A percentile compares a stretch with the other conserved stretches of the same genome.
Evolutionary conservation across 2,329 filamentous ascomycete species (phyloP).

Genomic region (Trichoderma aggressivum): DNA sequence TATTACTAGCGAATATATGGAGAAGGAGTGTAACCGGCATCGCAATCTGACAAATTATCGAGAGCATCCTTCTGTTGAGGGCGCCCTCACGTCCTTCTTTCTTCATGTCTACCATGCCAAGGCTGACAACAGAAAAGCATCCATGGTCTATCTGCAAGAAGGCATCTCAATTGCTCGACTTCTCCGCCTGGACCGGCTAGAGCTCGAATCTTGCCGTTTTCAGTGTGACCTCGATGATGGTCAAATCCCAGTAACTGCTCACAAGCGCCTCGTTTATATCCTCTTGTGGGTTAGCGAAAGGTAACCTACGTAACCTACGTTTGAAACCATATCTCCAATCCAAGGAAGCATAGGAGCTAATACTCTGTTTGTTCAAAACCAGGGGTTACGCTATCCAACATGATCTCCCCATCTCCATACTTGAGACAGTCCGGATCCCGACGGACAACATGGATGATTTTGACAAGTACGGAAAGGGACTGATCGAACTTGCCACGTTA

Average conservation of each 20-base stretch:
- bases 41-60: conserved; percentile 9
- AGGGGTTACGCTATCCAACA: conserved; percentile 15
- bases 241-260: neutral
- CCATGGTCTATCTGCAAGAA: conserved; percentile 15
- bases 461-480: conserved; percentile 14
- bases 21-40: conserved; percentile 5
- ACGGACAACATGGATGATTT: neutral
- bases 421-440: neutral
- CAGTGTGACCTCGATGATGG: neutral
- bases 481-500: conserved; percentile 12
- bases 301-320: conserved; percentile 1
- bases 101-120: conserved; percentile 18
- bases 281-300: conserved; percentile 18
- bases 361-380: neutral
- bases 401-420: conserved; percentile 13
- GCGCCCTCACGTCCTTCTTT: conserved; percentile 14
- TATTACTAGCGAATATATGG: conserved; percentile 14
- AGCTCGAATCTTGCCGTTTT: neutral
- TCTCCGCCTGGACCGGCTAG: conserved; percentile 1
- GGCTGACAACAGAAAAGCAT: conserved; percentile 12
- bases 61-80: conserved; percentile 11
- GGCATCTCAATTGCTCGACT: conserved; percentile 15
- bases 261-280: conserved; percentile 5
- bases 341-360: neutral
- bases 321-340: neutral